A percentile compares a stretch with the other conserved stretches of the same genome.
Evolutionary conservation across 2,329 filamentous ascomycete genomes (phyloP).

Genomic region (Diplodia mutila): DNA sequence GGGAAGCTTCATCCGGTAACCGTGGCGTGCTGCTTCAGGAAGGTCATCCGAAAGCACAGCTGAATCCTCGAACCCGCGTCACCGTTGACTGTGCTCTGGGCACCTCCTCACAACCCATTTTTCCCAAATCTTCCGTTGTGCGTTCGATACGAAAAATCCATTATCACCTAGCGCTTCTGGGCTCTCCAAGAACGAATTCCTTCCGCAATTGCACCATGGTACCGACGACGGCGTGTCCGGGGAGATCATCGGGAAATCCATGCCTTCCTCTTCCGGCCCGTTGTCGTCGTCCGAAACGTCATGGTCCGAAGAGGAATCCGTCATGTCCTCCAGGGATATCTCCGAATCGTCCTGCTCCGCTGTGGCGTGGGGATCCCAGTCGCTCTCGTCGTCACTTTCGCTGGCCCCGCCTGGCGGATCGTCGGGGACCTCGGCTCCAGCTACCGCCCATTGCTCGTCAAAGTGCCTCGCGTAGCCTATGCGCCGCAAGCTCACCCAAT

Average conservation of each 20-base stretch:
- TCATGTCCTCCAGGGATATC: slow-evolving; percentile 37
- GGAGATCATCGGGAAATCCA: slow-evolving; percentile 52
- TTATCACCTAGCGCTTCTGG: slow-evolving; percentile 55
- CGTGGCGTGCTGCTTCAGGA: slow-evolving; percentile 11
- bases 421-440: slow-evolving; percentile 54
- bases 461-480: slow-evolving; percentile 63
- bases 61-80: background rate
- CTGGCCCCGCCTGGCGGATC: slow-evolving; percentile 47
- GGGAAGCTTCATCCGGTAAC: slow-evolving; percentile 2
- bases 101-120: slow-evolving; percentile 58
- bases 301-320: slow-evolving; percentile 38
- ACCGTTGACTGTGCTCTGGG: slow-evolving; percentile 46
- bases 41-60: slow-evolving; percentile 15
- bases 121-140: slow-evolving; percentile 60
- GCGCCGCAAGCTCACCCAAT: slow-evolving; percentile 65
- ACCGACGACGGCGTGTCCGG: slow-evolving; percentile 52
- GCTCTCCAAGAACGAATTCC: slow-evolving; percentile 41
- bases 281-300: slow-evolving; percentile 38
- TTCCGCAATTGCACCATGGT: slow-evolving; percentile 52
- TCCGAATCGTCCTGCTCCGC: slow-evolving; percentile 40
- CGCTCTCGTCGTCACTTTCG: slow-evolving; percentile 48
- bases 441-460: slow-evolving; percentile 49
- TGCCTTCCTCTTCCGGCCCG: slow-evolving; percentile 41
- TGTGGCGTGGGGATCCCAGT: slow-evolving; percentile 38
- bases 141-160: slow-evolving; percentile 50